Evolutionary conservation across 495 filamentous ascomycete genomes (phyloP).

Genomic region (Aspergillus ellipticus): DNA sequence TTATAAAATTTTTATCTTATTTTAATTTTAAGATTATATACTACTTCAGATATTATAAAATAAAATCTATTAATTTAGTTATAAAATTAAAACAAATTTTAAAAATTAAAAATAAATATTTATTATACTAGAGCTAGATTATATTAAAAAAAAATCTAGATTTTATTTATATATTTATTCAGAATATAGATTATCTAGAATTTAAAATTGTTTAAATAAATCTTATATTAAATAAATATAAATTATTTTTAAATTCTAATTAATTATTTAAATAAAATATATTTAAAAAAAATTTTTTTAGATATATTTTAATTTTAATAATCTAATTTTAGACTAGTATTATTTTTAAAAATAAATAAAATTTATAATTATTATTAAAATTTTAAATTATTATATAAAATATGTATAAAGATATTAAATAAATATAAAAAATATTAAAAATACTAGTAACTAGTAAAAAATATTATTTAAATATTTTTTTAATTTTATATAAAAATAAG

Average conservation of each 20-base stretch:
- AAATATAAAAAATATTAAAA: not conserved
- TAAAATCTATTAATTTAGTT: not conserved
- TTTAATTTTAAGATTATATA: not conserved
- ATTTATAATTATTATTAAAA: not conserved
- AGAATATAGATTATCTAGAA: too few relatives aligned
- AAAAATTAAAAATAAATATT: not conserved
- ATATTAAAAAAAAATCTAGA: too few relatives aligned
- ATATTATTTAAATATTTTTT: not conserved
- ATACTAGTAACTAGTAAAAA: not conserved
- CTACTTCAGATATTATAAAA: not conserved
- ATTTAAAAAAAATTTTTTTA: not conserved
- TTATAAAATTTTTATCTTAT: not conserved
- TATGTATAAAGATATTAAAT: not conserved
- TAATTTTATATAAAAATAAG: not conserved
- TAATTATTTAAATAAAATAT: too few relatives aligned
- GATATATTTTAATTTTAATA: not conserved
- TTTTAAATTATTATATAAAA: not conserved
- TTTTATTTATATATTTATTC: too few relatives aligned
- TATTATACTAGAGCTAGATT: slow-evolving; percentile 1
- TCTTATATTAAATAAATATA: too few relatives aligned
- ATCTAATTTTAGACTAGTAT: not conserved
- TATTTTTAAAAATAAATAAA: not conserved
- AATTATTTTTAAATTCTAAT: too few relatives aligned
- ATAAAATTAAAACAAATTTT: not conserved
- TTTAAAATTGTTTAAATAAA: too few relatives aligned